Conservation (phyloP, 2,329 filamentous ascomycete species). For the Helminthosporium solani region DNA sequence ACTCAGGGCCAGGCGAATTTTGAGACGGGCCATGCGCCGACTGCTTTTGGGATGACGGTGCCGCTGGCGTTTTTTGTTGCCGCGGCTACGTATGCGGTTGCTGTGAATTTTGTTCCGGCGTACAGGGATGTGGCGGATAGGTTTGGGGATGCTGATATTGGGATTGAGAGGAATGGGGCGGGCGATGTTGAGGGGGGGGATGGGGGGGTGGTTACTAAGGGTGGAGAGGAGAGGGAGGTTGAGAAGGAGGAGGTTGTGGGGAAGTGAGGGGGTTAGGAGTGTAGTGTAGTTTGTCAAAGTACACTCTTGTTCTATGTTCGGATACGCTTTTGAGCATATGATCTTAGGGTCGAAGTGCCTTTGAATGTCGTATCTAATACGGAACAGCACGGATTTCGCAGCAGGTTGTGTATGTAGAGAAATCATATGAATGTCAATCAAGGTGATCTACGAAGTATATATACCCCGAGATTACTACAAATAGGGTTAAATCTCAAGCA, state of each 20-base stretch:
- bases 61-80: conserved; percentile 56
- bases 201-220: background rate
- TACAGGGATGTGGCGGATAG: conserved; percentile 65
- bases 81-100: conserved; percentile 48
- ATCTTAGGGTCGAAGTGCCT: too few relatives aligned
- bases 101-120: conserved; percentile 63
- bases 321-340: too few relatives aligned
- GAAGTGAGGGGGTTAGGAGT: background rate
- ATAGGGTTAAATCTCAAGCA: too few relatives aligned
- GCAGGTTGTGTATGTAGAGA: too few relatives aligned
- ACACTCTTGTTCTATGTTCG: too few relatives aligned
- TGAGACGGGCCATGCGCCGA: conserved; percentile 41
- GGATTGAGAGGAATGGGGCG: conserved; percentile 38
- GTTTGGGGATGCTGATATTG: conserved; percentile 50
- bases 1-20: conserved; percentile 45
- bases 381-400: too few relatives aligned
- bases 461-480: too few relatives aligned
- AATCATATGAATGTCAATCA: too few relatives aligned
- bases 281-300: background rate
- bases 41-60: conserved; percentile 65
- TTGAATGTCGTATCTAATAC: too few relatives aligned
- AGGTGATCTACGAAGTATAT: too few relatives aligned
- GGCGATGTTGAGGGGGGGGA: conserved; percentile 23
- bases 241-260: background rate
- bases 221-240: background rate